A percentile compares a stretch with the other conserved stretches of the same genome.
These are phyloP conservation scores for Fagopyrum homotropicum DNA, from an alignment of 148 eudicot genomes.

Conservation along the genomic window DNA sequence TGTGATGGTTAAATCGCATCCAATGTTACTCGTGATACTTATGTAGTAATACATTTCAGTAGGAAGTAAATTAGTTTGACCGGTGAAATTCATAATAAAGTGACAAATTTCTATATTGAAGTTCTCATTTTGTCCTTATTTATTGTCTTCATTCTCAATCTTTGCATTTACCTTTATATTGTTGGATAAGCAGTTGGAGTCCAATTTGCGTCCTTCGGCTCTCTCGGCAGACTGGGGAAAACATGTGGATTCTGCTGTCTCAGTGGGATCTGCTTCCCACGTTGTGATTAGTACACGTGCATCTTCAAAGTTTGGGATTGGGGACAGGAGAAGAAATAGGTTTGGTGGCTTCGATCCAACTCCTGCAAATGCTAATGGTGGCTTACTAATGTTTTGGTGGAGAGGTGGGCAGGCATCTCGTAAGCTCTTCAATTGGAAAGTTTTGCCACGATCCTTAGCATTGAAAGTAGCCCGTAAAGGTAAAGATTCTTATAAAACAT, in stretches of 20 bases:
- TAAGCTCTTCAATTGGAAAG: slow-evolving; percentile 74
- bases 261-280: slow-evolving; percentile 77
- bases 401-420: slow-evolving; percentile 90
- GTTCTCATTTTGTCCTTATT: background rate
- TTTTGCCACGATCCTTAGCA: slow-evolving; percentile 62
- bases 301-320: slow-evolving; percentile 42
- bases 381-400: slow-evolving; percentile 81
- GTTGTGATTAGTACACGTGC: slow-evolving; percentile 46
- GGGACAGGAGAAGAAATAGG: slow-evolving; percentile 37
- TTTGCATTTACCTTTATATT: slow-evolving; percentile 5
- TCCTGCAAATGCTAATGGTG: slow-evolving; percentile 39
- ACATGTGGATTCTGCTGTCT: slow-evolving; percentile 58
- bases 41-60: background rate
- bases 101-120: background rate
- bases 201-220: slow-evolving; percentile 58
- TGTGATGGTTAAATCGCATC: background rate
- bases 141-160: background rate
- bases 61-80: slow-evolving; percentile 1
- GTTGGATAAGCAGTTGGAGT: slow-evolving; percentile 62
- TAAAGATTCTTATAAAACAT: background rate
- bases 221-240: slow-evolving; percentile 77
- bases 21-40: no score
- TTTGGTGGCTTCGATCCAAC: slow-evolving; percentile 32
- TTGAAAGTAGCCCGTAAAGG: slow-evolving; percentile 90
- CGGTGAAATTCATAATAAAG: background rate